phyloP scores from a whole-genome alignment of 1,284 basidiomycete genomes.

The Boletus sp. region DNA sequence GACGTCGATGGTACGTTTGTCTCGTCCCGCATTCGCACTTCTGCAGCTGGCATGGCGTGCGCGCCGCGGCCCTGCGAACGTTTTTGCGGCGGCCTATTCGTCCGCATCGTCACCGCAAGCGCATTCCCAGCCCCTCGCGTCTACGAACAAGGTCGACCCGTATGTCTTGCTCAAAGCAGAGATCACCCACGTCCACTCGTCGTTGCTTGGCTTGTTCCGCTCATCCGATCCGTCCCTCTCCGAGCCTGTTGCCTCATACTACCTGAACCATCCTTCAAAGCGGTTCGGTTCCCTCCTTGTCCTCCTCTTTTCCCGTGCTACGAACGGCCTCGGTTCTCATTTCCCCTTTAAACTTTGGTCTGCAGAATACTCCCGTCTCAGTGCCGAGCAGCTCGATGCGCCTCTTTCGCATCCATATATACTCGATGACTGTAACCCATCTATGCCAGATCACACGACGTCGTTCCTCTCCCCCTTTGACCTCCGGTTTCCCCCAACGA shows the following conservation, averaged over 20 bases:
- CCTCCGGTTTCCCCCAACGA: slow-evolving; percentile 44
- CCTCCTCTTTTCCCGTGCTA: slow-evolving; percentile 89
- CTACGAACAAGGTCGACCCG: slow-evolving; percentile 52
- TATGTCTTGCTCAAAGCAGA: slow-evolving; percentile 73
- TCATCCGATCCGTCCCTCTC: slow-evolving; percentile 88
- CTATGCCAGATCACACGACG: slow-evolving; percentile 69
- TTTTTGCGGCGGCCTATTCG: slow-evolving; percentile 29
- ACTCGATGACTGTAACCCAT: slow-evolving; percentile 85
- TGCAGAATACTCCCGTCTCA: slow-evolving; percentile 47
- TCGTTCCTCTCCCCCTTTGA: slow-evolving; percentile 55
- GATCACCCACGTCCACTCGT: slow-evolving; percentile 74
- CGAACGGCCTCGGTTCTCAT: slow-evolving; percentile 74
- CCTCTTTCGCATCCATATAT: slow-evolving; percentile 75
- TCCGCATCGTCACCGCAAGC: slow-evolving; percentile 15
- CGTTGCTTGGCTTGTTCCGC: slow-evolving; percentile 82
- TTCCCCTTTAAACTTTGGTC: slow-evolving; percentile 54
- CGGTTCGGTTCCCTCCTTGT: slow-evolving; percentile 92
- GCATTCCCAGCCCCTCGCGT: slow-evolving; percentile 21
- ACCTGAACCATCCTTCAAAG: slow-evolving; percentile 88
- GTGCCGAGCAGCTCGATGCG: slow-evolving; percentile 61
- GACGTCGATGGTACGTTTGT: slow-evolving; percentile 22
- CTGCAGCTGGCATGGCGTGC: slow-evolving; percentile 20
- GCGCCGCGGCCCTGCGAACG: slow-evolving; percentile 30
- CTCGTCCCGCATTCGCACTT: slow-evolving; percentile 9
- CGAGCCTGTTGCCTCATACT: slow-evolving; percentile 85